Evolutionary conservation across 805 yeast species (phyloP), one percentile per base, ranked within the genome.

Genomic region (Metschnikowia anglica): DNA sequence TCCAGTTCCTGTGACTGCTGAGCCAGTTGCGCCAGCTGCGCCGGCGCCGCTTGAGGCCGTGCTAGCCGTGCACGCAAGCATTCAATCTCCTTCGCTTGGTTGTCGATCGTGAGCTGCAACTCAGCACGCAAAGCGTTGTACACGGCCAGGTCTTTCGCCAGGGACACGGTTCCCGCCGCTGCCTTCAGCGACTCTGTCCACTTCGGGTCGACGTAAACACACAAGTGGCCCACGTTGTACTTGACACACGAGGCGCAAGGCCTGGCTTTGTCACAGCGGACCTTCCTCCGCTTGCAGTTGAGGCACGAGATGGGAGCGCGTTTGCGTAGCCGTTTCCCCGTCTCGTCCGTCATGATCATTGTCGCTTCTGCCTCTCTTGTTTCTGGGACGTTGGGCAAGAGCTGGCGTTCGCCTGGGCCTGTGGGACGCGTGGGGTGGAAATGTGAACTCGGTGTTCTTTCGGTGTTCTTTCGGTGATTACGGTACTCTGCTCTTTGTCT

Each of bases 181-280:
- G 29, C 33, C 25, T 44, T 41, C 44, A 41, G 42, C 12, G 41
- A 19, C 16, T 48, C 53, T 10, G 61, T 50, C 76, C 76, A 70
- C 17, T 51, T 57, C 0, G 76, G 76, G 35, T 68, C 74, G 19
- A 63, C 36, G 43, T 69, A 70, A 32, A 63, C 64, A 44, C 76
- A 70, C 18, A 65, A 46, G 49, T 69, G 72, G 16, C 62, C 59
- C 20, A 68, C 74, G 11, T 68, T 68, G 46, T 70, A 66, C 41
- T 59, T 59, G 10, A 64, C 57, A 52, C 76, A 70, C 5, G 73
- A 73, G 2, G 68, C 60, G 49, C 76, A 70, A 2, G 76, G 76
- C 37, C 59, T 56, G 16, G 46, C 62, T 40, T 67, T 68, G 47
- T 70, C 76, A 54, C 76, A 70, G 44, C 66, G 68, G 51, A 70